Base-by-base conservation (phyloP, 2,329 filamentous ascomycete genomes). In the Aspergillus sp. region DNA sequence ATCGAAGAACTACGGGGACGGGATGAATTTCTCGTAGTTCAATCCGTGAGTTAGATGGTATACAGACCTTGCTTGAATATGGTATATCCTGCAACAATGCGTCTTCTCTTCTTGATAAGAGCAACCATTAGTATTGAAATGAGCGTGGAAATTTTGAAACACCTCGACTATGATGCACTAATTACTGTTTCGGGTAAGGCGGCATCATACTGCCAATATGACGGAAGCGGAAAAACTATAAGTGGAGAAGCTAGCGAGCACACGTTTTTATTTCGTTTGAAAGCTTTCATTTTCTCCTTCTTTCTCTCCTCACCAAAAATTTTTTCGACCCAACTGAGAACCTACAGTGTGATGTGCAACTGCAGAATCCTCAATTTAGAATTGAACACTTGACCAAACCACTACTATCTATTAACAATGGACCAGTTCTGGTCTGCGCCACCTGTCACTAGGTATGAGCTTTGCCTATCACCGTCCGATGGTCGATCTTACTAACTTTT, bases 371-470 rank as follows among this genome's bases (percentile, higher is more conserved):
- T 17, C 5, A 35, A 35, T 35, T 5, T 7, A 7, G 3, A 35
- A 35, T n/a, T 7, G 12, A 13, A 17, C 13, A 17, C 13, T 35
- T 5, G 6, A 35, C 5, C 5, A 17, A 15, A 17, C 13, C 5
- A 43, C 17, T 49, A 39, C 46, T 41, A 39, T 38, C 30, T 50
- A 58, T 47, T 46, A 48, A 46, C 54, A 48, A 80, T 82, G 76
- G 81, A 84, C 68, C 72, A 74, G 53, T 85, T 84, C 64, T 84
- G 80, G 79, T 74, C 76, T 57, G 77, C 80, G 58, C 83, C 83
- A 61, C 83, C 83, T 48, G 79, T 87, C 57, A 74, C 80, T 49
- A 81, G 83, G 83, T 86, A 76, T 60, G 49, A 73, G 59, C 47
- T 35, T 44, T 43, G 20, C 13, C n/a, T 43, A 27, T 27, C 41